Conservation (phyloP, 495 filamentous ascomycete genomes). For the Chaetomium cochliodes region DNA sequence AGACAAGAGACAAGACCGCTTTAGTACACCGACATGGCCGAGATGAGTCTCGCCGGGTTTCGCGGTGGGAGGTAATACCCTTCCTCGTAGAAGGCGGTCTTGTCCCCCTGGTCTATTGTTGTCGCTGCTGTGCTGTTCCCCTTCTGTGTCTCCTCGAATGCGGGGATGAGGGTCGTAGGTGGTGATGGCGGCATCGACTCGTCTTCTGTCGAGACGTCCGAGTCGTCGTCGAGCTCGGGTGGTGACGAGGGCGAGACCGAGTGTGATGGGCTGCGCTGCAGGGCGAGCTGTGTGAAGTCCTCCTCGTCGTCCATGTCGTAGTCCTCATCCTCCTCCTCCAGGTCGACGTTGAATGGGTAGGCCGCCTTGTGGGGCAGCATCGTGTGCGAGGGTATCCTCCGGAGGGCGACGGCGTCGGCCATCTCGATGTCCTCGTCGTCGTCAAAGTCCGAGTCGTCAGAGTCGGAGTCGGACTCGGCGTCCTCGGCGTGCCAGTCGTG, state of each 20-base stretch:
- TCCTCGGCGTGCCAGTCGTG: conserved; percentile 68
- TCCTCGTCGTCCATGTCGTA: conserved; percentile 66
- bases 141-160: conserved; percentile 57
- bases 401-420: conserved; percentile 49
- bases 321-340: conserved; percentile 29
- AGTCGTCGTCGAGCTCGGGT: conserved; percentile 73
- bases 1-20: conserved; percentile 13
- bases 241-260: conserved; percentile 50
- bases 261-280: conserved; percentile 72
- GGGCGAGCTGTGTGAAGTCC: conserved; percentile 65
- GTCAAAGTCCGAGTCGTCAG: conserved; percentile 34
- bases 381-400: conserved; percentile 44
- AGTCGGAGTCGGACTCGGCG: conserved; percentile 47
- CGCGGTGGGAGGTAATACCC: conserved; percentile 60
- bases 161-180: conserved; percentile 60
- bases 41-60: conserved; percentile 45
- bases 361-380: conserved; percentile 21
- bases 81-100: conserved; percentile 56
- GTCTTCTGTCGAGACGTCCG: conserved; percentile 65
- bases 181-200: conserved; percentile 84
- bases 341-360: conserved; percentile 3
- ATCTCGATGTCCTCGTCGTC: conserved; percentile 54
- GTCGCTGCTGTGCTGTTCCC: conserved; percentile 24
- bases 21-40: conserved; percentile 52
- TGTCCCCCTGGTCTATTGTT: conserved; percentile 39